phyloP scores from a whole-genome alignment of 257 asterid genomes.

The Haberlea rhodopensis region DNA sequence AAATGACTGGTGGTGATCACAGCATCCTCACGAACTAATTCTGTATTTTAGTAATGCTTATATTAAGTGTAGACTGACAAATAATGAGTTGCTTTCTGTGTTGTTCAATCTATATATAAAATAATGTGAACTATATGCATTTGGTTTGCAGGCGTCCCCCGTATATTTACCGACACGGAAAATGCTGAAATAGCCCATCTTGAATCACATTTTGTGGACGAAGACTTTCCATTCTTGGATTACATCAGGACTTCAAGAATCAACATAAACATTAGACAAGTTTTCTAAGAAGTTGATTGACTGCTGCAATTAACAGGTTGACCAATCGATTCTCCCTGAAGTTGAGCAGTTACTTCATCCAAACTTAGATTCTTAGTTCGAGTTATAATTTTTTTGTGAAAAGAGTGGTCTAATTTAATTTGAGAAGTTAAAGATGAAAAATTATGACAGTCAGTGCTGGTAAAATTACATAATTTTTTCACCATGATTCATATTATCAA shows the following conservation, averaged over 20 bases:
- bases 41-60: not conserved
- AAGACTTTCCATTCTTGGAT: slow-evolving; percentile 46
- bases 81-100: not conserved
- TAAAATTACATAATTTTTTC: no score
- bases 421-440: not conserved
- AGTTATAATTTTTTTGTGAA: not conserved
- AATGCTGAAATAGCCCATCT: slow-evolving; percentile 62
- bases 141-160: slow-evolving; percentile 71
- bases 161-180: slow-evolving; percentile 73
- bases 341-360: not conserved
- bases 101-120: not conserved
- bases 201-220: slow-evolving; percentile 49
- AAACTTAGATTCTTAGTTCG: not conserved
- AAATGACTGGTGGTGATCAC: not conserved
- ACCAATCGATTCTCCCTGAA: not conserved
- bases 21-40: not conserved
- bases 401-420: not conserved
- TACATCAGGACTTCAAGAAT: slow-evolving; percentile 79
- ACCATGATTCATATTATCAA: no score
- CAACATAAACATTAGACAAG: slow-evolving; percentile 96
- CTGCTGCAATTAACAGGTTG: not conserved
- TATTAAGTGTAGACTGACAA: no score
- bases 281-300: slow-evolving; percentile 30
- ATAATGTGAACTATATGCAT: not conserved
- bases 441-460: no score